Evolutionary conservation across 768 basidiomycete species (phyloP), one percentile per base, ranked within the genome.

Genomic region (Cytidiella melzeri): DNA sequence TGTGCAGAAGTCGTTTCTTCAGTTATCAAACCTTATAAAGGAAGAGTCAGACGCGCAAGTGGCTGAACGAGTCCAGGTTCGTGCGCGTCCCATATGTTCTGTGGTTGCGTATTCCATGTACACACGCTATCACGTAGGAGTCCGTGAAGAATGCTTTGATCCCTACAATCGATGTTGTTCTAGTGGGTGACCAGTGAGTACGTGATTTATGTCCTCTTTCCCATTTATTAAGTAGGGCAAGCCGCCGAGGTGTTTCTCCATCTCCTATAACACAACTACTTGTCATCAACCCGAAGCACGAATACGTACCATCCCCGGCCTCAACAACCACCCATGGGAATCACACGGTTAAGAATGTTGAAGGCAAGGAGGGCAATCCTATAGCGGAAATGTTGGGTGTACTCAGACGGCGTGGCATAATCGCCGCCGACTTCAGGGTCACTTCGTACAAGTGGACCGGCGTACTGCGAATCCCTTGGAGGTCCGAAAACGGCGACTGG

Each of bases 381-480:
- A 4, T 61, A 18, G 58, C 61, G 12, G 67, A 69, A 41, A 61
- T 81, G 3, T 47, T 79, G 11, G 71, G 67, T 1, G 59, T 66
- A 4, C 69, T 85, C 4, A 59, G 67, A 39, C 59, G 69, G 19
- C 66, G 68, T 1, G 80, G 78, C 1, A 58, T 84, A 3, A 54
- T 80, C 18, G 74, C 69, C 0, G 66, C 67, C 2, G 61, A 68
- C 1, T 55, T 74, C 18, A 34, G 60, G 2, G 47, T 39, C 2
- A 68, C 67, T 5, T 38, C 59, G 0, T 64, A 58, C 5, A 68
- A 66, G 47, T 84, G 80, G 79, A 63, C 71, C 23, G 83, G 83
- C 12, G 55, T 84, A 5, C 60, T 76, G 4, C 68, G 76, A 7
- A 45, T 81, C 37, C 81, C 81, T 1, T 59, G 64, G 41, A 57